These are phyloP conservation scores for Cucurbita maxima DNA, from an alignment of 306 rosid genomes.

Conservation along the genomic window DNA sequence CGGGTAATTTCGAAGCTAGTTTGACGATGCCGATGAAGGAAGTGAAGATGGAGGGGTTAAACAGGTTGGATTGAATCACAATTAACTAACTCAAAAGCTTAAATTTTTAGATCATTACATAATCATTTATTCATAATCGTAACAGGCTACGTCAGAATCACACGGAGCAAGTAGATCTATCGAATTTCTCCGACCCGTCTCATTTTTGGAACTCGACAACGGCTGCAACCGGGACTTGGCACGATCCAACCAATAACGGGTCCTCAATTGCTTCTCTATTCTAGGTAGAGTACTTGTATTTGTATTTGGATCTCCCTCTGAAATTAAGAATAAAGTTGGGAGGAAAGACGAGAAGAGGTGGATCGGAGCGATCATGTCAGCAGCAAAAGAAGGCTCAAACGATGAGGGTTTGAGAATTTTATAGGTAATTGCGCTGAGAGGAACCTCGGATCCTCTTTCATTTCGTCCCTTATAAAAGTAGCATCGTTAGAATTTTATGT, in stretches of 20 bases:
- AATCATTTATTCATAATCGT: background rate
- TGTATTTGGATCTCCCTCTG: constrained; percentile 6
- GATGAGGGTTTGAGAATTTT: constrained; percentile 43
- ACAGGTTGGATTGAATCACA: constrained; percentile 10
- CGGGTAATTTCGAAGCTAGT: constrained; percentile 5
- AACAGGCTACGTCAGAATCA: constrained; percentile 21
- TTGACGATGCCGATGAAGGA: constrained; percentile 19
- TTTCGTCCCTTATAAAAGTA: background rate
- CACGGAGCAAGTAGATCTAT: constrained; percentile 40
- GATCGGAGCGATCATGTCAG: constrained; percentile 97
- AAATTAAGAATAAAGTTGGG: constrained; percentile 10
- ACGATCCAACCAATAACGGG: constrained; percentile 43
- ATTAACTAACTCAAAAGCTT: background rate
- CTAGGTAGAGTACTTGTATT: constrained; percentile 22
- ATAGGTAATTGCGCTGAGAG: constrained; percentile 71
- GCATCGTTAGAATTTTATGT: background rate
- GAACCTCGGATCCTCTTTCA: constrained; percentile 90
- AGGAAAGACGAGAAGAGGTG: constrained; percentile 30
- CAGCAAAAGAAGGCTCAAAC: constrained; percentile 44
- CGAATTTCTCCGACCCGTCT: constrained; percentile 30
- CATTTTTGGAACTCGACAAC: constrained; percentile 50
- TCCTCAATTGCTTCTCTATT: constrained; percentile 66
- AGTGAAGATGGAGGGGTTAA: constrained; percentile 48
- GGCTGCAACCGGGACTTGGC: constrained; percentile 34
- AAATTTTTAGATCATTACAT: background rate